Evolutionary conservation across 2,329 filamentous ascomycete species (phyloP), one percentile per base, ranked within the genome.

Genomic region (Colletotrichum godetiae): DNA sequence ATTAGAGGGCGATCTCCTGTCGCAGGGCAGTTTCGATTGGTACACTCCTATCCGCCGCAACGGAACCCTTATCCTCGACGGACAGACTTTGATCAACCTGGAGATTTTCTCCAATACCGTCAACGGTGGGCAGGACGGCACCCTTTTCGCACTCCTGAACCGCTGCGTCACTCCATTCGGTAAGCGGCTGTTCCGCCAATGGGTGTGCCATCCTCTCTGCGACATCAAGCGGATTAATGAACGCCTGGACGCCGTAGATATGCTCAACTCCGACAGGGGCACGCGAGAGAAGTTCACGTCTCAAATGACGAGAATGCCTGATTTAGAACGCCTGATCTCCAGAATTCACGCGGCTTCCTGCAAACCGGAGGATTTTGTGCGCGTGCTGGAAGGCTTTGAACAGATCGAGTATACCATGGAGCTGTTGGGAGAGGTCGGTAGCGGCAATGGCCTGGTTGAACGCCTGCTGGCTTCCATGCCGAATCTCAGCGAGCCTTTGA

Each of bases 11-110:
- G 94, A 94, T 68, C 86, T 98, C 7, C 87, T 99, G 55, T 97
- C 95, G 0, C 93, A 98, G 77, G 93, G 94, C 75, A 98, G 97
- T 80, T 98, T 99, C 80, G 90, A 92, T 65, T 93, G 92, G 88
- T 99, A 99, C 81, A 95, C 93, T 80, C 97, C 97, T 0, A 98
- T 99, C 64, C 90, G 91, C 68, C 93, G 93, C 79, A 97, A 98
- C 80, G 95, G 95, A 13, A 98, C 94, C 35, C 86, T 99, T 57
- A 93, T 99, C 11, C 88, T 99, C 1, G 97, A 99, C 78, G 97
- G 97, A 0, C 97, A 99, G 81, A 98, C 95, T 27, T 87, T 99
- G 77, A 97, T 97, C 86, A 99, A 99, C 79, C 91, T 99, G n/a
- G 97, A 99, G 81, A 90, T 99, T 5, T 99, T 99, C 77, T 90